Base-by-base conservation (phyloP, 2,329 filamentous ascomycete species). In the Penicillium aurantiogriseum region DNA sequence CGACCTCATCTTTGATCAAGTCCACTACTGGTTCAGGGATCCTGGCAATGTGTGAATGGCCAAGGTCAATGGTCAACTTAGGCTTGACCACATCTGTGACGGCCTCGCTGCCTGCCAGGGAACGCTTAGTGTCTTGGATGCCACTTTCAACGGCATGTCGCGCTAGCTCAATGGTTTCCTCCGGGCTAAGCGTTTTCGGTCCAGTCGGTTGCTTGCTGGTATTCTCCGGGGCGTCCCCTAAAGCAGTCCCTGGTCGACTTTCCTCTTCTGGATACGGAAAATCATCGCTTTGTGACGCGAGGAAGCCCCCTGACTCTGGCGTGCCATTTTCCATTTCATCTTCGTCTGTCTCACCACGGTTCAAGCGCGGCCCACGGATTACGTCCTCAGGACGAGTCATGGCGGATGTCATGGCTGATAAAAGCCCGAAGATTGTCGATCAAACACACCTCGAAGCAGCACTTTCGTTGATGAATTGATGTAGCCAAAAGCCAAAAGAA, bases 1-100 rank as follows among this genome's bases (percentile, higher is more conserved):
- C 80, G 45, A 83, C 80, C 62, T 82, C 80, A 64, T 80, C 74
- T 64, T 80, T 81, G 57, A 83, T 79, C 45, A 81, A 75, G 64
- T 81, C 78, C 13, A 81, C 76, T 29, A 82, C 78, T 36, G 78
- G 74, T 54, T 79, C 77, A 1, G 80, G 80, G 56, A 82, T 77
- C 55, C 75, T 73, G 35, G 70, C 73, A 58, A 82, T 80, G 55
- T 76, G 76, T 15, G 77, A 79, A 66, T 81, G 77, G 17, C 79
- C 80, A 65, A 83, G 67, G 60, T 82, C 79, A 57, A 83, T 77
- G 1, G 79, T 81, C 59, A 82, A 66, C 57, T 80, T 80, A 10
- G 77, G 77, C 62, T 77, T 77, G 54, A 80, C 73, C 17, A 77
- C 75, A 64, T 79, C 77, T 19, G 71, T 76, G 38, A 79, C 75